phyloP scores from a whole-genome alignment of 1,139 yeast genomes.

The Pichia sp. region DNA sequence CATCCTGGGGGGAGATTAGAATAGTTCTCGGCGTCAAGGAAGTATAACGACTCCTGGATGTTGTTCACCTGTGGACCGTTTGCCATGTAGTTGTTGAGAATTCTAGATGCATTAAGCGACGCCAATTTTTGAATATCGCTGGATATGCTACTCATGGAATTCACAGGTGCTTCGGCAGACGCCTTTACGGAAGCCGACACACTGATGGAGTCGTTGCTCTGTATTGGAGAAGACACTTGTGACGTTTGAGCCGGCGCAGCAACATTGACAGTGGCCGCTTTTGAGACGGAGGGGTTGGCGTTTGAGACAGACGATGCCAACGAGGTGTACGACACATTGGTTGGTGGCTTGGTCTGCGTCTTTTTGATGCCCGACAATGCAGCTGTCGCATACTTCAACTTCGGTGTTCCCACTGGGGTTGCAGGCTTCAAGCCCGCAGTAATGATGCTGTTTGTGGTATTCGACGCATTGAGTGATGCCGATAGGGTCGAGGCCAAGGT shows the following conservation, averaged over 20 bases:
- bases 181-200: background rate
- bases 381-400: conserved; percentile 33
- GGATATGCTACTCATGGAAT: background rate
- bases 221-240: background rate
- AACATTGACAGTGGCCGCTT: background rate
- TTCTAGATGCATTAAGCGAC: conserved; percentile 12
- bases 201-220: background rate
- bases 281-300: background rate
- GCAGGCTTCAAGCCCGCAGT: conserved; percentile 26
- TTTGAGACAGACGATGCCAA: conserved; percentile 12
- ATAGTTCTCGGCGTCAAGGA: conserved; percentile 21
- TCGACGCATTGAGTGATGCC: conserved; percentile 12
- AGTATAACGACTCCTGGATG: conserved; percentile 18
- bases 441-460: conserved; percentile 9
- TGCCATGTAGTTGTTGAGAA: conserved; percentile 7
- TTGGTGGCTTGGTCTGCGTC: conserved; percentile 13
- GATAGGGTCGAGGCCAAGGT: conserved; percentile 15
- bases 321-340: conserved; percentile 10
- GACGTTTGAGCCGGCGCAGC: background rate
- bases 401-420: conserved; percentile 31
- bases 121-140: conserved; percentile 14
- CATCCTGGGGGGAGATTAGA: conserved; percentile 45
- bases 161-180: background rate
- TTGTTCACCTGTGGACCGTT: conserved; percentile 11
- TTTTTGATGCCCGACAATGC: conserved; percentile 25